Evolutionary conservation across 2,329 filamentous ascomycete genomes (phyloP), one percentile per base, ranked within the genome.

Genomic region (Chaetomium sp.): DNA sequence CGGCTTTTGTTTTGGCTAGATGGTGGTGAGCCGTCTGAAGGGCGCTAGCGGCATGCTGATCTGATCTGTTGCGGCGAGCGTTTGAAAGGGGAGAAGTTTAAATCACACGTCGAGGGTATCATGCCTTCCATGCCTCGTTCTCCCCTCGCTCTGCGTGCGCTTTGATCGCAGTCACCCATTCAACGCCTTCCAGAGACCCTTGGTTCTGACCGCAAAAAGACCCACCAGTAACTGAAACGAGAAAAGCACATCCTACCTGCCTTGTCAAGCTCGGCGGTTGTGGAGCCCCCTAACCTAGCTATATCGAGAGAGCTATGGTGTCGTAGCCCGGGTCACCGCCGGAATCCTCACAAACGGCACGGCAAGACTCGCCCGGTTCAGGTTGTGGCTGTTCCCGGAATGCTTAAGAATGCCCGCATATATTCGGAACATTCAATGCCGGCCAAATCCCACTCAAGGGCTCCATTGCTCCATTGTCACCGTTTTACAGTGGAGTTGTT

Each of bases 271-370:
- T 27, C 6, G 45, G 25, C 13, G n/a, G 27, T 25, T 31, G 59
- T 61, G 59, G 59, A 61, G 51, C 60, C 51, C 38, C 35, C 27
- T 57, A 29, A 51, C 60, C 60, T 42, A 50, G 60, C 8, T 56
- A 38, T 57, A 56, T 62, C 42, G 12, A n/a, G 31, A 12, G 21
- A 65, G 58, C 57, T 57, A 64, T 67, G 67, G 65, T 67, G 65
- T 64, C 62, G 63, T 66, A 35, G 63, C 55, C 56, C 59, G 56
- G 45, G 64, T 51, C 42, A 27, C 23, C 29, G 19, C 53, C 4
- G 31, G 31, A 54, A 62, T 64, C 56, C 29, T 33, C 5, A 3
- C 27, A 56, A 23, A 8, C 51, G 27, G 31, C 56, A 58, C 56
- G 35, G 27, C 55, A 33, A 23, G 31, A 4, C 13, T 21, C 6